phyloP scores from a whole-genome alignment of 352 stramenopile genomes.

The Phytophthora pseudosyringae region DNA sequence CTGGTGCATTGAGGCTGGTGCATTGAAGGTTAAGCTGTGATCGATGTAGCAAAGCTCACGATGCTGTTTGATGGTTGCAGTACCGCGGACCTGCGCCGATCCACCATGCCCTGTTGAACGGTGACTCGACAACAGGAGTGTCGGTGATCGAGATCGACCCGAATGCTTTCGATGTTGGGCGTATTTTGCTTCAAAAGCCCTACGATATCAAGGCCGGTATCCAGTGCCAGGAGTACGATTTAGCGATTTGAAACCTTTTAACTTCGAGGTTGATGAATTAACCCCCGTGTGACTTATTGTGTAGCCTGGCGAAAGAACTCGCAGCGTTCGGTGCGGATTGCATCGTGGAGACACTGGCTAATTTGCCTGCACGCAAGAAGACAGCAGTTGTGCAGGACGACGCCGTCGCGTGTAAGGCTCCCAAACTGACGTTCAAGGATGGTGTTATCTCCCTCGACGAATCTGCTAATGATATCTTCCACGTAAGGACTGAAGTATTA shows the following conservation, averaged over 20 bases:
- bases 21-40: neutral
- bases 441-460: constrained; percentile 61
- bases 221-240: constrained; percentile 53
- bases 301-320: constrained; percentile 56
- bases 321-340: constrained; percentile 64
- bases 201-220: constrained; percentile 55
- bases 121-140: constrained; percentile 74
- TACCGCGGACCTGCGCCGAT: constrained; percentile 88
- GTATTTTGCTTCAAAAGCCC: constrained; percentile 67
- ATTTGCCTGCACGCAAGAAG: constrained; percentile 57
- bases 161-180: constrained; percentile 81
- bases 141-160: constrained; percentile 91
- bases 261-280: neutral
- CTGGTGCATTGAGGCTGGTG: constrained; percentile 1
- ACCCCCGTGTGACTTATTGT: constrained; percentile 1
- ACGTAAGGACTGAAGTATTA: constrained; percentile 39
- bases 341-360: constrained; percentile 68
- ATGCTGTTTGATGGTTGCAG: constrained; percentile 23
- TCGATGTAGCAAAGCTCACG: neutral
- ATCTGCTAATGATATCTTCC: constrained; percentile 58
- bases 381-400: constrained; percentile 64
- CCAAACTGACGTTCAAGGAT: constrained; percentile 72
- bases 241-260: neutral
- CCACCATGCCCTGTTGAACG: constrained; percentile 85
- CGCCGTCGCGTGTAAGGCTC: constrained; percentile 56